Base-by-base conservation (phyloP, 2,329 filamentous ascomycete genomes). In the Xylariaceae sp. region DNA sequence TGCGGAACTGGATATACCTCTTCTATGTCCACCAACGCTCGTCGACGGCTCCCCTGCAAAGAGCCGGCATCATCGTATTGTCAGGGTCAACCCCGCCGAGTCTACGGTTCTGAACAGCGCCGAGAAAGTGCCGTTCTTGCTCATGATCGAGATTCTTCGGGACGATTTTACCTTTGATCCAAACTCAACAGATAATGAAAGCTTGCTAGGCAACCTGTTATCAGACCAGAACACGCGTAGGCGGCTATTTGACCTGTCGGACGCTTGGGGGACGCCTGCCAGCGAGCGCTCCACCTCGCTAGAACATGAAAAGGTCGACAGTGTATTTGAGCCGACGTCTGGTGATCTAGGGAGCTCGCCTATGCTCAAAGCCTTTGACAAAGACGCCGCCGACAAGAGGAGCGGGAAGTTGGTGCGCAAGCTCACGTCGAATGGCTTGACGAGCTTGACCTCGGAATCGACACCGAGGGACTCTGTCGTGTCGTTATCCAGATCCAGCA, bases 81-180 rank as follows among this genome's bases (percentile, higher is more conserved):
- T 92, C 31, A 77, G 86, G 26, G 71, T 92, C 34, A 92, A 89
- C 54, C 87, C 86, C 5, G 84, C 85, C 2, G 86, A 92, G 61
- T 82, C 86, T 5, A 90, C 86, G 1, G 87, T 89, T 38, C 66
- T 92, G 36, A 92, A 92, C 61, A 92, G 86, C 58, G 86, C 86
- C 4, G 85, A 92, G 59, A 85, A 88, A 57, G 86, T 92, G 31
- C 86, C 86, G 1, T 92, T 88, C 61, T 63, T 92, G 34, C 71
- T 92, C 18, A 89, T 92, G 85, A 78, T 90, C 2, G 86, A 92
- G 57, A 81, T 92, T 15, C 64, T 92, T 33, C 71, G 82, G 16
- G 85, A 90, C 49, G 86, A 92, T 54, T 90, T 92, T 55, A 81
- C 82, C 23, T 92, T 92, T 52, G 81, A 90, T 51, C 84, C 85